Conservation (phyloP, 2,329 filamentous ascomycete species). For the Xylariales sp. region DNA sequence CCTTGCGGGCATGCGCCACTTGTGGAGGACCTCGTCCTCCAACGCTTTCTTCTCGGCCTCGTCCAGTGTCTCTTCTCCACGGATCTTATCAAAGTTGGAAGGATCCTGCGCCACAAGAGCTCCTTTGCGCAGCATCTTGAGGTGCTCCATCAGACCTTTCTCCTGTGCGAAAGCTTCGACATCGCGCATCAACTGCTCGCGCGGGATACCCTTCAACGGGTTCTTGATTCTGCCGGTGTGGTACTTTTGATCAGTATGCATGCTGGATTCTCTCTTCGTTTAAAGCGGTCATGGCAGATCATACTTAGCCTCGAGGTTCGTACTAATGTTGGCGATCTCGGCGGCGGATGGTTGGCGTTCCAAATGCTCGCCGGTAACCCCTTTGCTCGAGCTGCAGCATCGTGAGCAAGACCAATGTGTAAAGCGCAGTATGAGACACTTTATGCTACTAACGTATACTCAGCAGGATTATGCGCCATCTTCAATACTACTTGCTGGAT, state of each 20-base stretch:
- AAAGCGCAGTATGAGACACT: background rate
- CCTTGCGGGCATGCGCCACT: slow-evolving; percentile 59
- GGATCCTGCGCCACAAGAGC: slow-evolving; percentile 73
- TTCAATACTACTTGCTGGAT: too few species aligned
- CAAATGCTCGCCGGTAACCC: slow-evolving; percentile 15
- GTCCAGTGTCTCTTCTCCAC: slow-evolving; percentile 51
- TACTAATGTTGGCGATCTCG: slow-evolving; percentile 31
- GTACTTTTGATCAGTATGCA: background rate
- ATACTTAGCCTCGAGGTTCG: slow-evolving; percentile 39
- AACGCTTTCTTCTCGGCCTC: slow-evolving; percentile 57
- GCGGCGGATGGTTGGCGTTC: slow-evolving; percentile 18
- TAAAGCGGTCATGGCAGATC: too few species aligned
- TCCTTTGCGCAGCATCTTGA: slow-evolving; percentile 59
- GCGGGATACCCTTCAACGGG: slow-evolving; percentile 44
- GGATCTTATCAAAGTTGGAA: slow-evolving; percentile 55
- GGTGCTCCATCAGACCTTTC: slow-evolving; percentile 54
- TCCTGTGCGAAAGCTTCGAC: slow-evolving; percentile 56
- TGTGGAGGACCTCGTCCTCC: slow-evolving; percentile 59
- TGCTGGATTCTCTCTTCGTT: background rate
- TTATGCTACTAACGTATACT: background rate
- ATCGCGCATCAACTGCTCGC: slow-evolving; percentile 48
- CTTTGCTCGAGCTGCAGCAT: slow-evolving; percentile 13
- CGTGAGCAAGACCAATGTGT: background rate
- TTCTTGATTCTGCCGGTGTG: slow-evolving; percentile 35
- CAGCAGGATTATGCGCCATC: too few species aligned